Conservation (phyloP, 495 filamentous ascomycete species). For the Xanthoparmelia taractica region DNA sequence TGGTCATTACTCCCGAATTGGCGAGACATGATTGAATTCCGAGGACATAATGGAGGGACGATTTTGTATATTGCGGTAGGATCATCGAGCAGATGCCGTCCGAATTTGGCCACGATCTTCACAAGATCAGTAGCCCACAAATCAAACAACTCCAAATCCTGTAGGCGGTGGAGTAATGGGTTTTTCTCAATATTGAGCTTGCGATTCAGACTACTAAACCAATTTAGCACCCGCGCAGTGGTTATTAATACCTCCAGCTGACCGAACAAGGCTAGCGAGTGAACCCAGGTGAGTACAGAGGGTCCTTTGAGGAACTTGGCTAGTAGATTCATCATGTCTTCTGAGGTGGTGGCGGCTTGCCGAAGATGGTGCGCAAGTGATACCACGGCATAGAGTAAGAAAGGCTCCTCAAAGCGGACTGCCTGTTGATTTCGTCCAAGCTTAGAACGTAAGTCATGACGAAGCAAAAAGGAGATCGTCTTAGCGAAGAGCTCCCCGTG, state of each 20-base stretch:
- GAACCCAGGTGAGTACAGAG: conserved; percentile 22
- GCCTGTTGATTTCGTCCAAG: background rate
- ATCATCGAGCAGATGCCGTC: conserved; percentile 19
- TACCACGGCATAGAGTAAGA: conserved; percentile 19
- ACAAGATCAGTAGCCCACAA: conserved; percentile 35
- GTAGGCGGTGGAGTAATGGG: conserved; percentile 4
- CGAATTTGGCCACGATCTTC: conserved; percentile 35
- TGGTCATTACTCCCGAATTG: conserved; percentile 16
- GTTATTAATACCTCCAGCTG: conserved; percentile 15
- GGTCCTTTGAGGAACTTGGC: conserved; percentile 19
- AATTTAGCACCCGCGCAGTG: conserved; percentile 6
- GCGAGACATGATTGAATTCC: conserved; percentile 20
- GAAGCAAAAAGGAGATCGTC: conserved; percentile 16
- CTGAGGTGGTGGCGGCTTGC: conserved; percentile 7
- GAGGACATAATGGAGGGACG: conserved; percentile 34
- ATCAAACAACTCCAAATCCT: conserved; percentile 22
- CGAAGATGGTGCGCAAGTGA: conserved; percentile 22
- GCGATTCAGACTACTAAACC: conserved; percentile 1
- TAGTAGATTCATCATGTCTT: conserved; percentile 4
- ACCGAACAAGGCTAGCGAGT: conserved; percentile 11
- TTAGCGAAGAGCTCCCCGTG: conserved; percentile 19
- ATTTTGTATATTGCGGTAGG: conserved; percentile 32
- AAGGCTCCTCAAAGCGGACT: conserved; percentile 7
- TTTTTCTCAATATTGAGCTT: background rate
- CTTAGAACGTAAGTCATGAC: conserved; percentile 7